phyloP scores from a whole-genome alignment of 768 basidiomycete species.

The Agrocybe praecox region DNA sequence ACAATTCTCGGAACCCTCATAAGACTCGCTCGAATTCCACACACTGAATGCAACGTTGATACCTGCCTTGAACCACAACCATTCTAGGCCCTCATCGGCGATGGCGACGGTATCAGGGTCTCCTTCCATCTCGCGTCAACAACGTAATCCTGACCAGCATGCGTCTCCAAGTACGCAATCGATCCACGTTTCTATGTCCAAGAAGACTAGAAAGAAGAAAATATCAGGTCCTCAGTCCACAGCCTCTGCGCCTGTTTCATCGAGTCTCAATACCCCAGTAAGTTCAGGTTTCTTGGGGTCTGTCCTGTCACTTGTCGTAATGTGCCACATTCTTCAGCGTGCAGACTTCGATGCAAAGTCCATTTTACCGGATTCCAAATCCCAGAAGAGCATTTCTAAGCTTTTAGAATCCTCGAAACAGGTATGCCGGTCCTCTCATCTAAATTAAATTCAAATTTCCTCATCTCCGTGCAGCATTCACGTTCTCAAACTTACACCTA shows the following conservation, averaged over 20 bases:
- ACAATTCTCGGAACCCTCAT: too few relatives aligned
- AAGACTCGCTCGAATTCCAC: too few relatives aligned
- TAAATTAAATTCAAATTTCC: background rate
- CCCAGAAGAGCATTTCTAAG: constrained; percentile 15
- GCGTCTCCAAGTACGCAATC: background rate
- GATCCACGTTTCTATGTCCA: background rate
- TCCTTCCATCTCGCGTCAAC: background rate
- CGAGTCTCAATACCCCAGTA: background rate
- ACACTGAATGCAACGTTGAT: too few relatives aligned
- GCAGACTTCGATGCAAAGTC: constrained; percentile 19
- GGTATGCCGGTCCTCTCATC: constrained; percentile 8
- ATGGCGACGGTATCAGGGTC: background rate
- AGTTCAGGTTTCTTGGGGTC: too few relatives aligned
- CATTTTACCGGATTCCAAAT: constrained; percentile 18
- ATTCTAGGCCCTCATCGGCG: background rate
- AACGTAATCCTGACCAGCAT: background rate
- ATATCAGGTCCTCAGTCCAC: background rate
- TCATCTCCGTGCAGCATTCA: background rate
- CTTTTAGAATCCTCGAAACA: constrained; percentile 15
- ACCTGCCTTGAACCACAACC: background rate
- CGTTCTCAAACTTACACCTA: constrained; percentile 8
- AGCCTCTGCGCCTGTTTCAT: background rate
- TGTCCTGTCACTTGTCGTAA: too few relatives aligned
- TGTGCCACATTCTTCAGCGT: background rate
- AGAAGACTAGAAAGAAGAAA: background rate